phyloP scores from a whole-genome alignment of 2,329 filamentous ascomycete species.

The Beauveria scarabaeidicola region DNA sequence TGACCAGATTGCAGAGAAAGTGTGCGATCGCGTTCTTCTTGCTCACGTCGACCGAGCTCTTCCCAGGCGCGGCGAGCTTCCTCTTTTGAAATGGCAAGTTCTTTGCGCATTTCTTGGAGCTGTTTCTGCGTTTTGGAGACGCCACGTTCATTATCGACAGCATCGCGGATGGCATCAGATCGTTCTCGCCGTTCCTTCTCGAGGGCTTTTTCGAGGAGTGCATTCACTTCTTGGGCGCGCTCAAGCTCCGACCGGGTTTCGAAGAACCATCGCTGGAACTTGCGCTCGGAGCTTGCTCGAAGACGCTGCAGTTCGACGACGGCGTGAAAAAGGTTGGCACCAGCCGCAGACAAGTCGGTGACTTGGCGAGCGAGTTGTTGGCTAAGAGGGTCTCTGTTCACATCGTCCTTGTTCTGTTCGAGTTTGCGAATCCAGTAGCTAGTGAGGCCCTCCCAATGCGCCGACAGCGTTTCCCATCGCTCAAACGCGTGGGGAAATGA shows the following conservation, averaged over 20 bases:
- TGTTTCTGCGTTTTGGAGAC: slow-evolving; percentile 70
- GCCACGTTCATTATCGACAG: slow-evolving; percentile 59
- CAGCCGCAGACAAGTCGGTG: slow-evolving; percentile 91
- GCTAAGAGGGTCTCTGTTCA: slow-evolving; percentile 72
- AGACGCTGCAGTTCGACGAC: slow-evolving; percentile 92
- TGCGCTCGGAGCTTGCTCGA: slow-evolving; percentile 88
- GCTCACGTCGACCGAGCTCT: slow-evolving; percentile 84
- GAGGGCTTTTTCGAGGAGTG: slow-evolving; percentile 68
- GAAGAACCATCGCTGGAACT: slow-evolving; percentile 98
- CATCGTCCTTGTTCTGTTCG: slow-evolving; percentile 81
- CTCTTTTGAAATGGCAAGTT: slow-evolving; percentile 89
- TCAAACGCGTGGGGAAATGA: slow-evolving; percentile 96
- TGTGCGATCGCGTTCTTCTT: slow-evolving; percentile 83
- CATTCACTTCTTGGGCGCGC: slow-evolving; percentile 71
- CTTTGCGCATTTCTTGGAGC: slow-evolving; percentile 83
- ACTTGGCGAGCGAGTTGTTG: slow-evolving; percentile 89
- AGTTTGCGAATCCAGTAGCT: slow-evolving; percentile 94
- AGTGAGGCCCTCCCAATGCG: slow-evolving; percentile 95
- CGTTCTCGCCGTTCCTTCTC: slow-evolving; percentile 64
- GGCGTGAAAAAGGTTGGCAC: slow-evolving; percentile 93
- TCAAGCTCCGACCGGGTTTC: slow-evolving; percentile 87
- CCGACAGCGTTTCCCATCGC: slow-evolving; percentile 92
- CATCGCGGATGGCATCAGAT: slow-evolving; percentile 56
- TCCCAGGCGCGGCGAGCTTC: slow-evolving; percentile 96
- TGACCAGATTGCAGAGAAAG: slow-evolving; percentile 78